Base-by-base conservation (phyloP, 192 early-diverging fungal species). In the Globomyces pollinis-pini region DNA sequence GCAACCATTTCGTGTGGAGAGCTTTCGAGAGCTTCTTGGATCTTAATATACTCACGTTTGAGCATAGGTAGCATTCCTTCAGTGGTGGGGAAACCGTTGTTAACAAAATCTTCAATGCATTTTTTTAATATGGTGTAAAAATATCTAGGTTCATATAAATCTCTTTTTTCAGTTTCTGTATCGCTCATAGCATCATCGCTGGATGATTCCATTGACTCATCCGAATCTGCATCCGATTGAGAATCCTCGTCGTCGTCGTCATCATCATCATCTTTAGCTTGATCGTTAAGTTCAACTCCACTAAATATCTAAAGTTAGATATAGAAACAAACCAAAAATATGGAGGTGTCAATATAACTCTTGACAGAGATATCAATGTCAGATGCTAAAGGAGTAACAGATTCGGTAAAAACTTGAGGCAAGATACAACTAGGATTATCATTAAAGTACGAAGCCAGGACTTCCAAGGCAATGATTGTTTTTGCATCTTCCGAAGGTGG, bases 361-460 rank as follows among this genome's bases (percentile, higher is more conserved):
- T 74, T 74, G 20, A 88, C 55, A 29, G 81, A 76, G 38, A 73
- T 76, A 38, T 79, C 70, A 5, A 88, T 78, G 36, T 80, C 63
- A 23, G 75, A 80, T 6, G 85, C 86, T 47, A 77, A 66, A 2
- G 89, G 88, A 6, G 64, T 68, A 13, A 70, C 61, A 15, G 75
- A 70, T 68, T 93, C 89, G 4, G 88, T 85, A 84, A 91, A 91
- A 23, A 69, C 76, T 65, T 88, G 88, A 30, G 73, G 65, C 39
- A 90, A 79, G 3, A 86, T 87, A 24, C 83, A 85, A 21, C 53
- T 78, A 18, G 53, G 53, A 55, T 18, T 55, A 32, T 88, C 87
- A 8, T 79, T 75, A 49, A 93, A 63, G 52, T 81, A 91, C 4
- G 84, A 76, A 39, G 86, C 64, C 36, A 93, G 63, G 29, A 93